Evolutionary conservation across 148 eudicot genomes (phyloP).

Genomic region (Diospyros lotus): DNA sequence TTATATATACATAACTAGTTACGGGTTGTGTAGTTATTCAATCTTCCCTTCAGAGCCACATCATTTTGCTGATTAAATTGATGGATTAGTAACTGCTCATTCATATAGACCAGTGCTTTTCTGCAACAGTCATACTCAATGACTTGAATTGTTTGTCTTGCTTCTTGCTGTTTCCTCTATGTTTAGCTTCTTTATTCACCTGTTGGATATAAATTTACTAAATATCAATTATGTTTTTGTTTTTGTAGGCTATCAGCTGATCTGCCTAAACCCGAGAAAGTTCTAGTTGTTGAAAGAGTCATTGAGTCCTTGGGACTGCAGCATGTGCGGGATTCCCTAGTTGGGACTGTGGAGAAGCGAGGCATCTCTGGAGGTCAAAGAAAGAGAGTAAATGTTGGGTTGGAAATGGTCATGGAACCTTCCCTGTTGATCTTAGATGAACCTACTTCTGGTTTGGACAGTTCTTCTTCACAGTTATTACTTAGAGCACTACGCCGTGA

Average conservation of each 20-base stretch:
- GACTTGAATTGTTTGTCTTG: not conserved
- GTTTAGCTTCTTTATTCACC: constrained; percentile 7
- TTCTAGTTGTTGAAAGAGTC: constrained; percentile 69
- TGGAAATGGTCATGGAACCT: constrained; percentile 92
- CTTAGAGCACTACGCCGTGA: constrained; percentile 88
- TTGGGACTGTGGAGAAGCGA: constrained; percentile 83
- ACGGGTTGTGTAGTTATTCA: not conserved
- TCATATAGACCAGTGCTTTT: not conserved
- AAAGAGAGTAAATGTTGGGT: constrained; percentile 80
- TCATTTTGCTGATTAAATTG: not conserved
- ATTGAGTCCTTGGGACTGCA: constrained; percentile 71
- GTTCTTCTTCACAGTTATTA: constrained; percentile 67
- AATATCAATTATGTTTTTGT: not conserved
- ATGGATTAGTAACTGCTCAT: not conserved
- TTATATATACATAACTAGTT: not conserved
- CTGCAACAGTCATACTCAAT: not conserved
- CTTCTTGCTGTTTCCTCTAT: not conserved
- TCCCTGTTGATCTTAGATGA: constrained; percentile 75
- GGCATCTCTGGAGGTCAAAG: constrained; percentile 90
- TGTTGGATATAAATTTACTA: not conserved
- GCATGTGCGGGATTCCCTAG: constrained; percentile 59
- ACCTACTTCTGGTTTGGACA: constrained; percentile 84
- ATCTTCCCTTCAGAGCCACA: not conserved
- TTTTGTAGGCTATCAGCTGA: constrained; percentile 52
- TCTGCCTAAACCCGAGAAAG: constrained; percentile 63